Conservation (phyloP, 2,329 filamentous ascomycete species). For the Cordyceps javanica region DNA sequence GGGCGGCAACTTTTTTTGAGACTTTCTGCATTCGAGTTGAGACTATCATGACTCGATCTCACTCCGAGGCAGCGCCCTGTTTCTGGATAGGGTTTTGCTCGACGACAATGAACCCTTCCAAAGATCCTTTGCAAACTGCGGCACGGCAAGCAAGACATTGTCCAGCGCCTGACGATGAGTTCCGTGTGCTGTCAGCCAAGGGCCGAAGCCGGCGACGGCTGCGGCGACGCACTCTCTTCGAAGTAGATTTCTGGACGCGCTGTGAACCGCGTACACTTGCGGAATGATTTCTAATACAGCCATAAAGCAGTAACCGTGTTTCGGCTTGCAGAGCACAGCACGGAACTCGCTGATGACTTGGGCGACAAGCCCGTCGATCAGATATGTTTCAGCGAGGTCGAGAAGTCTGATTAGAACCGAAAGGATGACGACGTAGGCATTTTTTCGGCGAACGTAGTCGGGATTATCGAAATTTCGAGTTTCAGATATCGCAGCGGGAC, state of each 20-base stretch:
- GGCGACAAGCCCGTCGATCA: not conserved
- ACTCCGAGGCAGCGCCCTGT: not conserved
- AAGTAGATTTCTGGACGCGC: not conserved
- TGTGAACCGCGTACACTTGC: not conserved
- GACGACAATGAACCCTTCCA: not conserved
- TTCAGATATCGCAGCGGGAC: not conserved
- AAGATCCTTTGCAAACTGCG: not conserved
- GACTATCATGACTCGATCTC: too few species aligned
- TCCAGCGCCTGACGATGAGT: not conserved
- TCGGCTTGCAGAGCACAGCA: not conserved
- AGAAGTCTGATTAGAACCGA: not conserved
- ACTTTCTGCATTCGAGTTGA: too few species aligned
- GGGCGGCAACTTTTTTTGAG: too few species aligned
- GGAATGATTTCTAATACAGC: not conserved
- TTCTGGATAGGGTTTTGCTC: not conserved
- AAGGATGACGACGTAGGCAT: not conserved
- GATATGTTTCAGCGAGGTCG: not conserved
- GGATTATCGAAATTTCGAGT: not conserved
- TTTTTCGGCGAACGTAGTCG: not conserved
- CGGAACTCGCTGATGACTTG: not conserved
- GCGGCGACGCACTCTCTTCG: not conserved
- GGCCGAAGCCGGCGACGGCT: not conserved
- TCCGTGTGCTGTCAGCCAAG: not conserved
- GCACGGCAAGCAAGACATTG: not conserved
- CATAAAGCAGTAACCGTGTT: not conserved